phyloP scores from a whole-genome alignment of 2,329 filamentous ascomycete genomes.

The Arthroderma sp. region DNA sequence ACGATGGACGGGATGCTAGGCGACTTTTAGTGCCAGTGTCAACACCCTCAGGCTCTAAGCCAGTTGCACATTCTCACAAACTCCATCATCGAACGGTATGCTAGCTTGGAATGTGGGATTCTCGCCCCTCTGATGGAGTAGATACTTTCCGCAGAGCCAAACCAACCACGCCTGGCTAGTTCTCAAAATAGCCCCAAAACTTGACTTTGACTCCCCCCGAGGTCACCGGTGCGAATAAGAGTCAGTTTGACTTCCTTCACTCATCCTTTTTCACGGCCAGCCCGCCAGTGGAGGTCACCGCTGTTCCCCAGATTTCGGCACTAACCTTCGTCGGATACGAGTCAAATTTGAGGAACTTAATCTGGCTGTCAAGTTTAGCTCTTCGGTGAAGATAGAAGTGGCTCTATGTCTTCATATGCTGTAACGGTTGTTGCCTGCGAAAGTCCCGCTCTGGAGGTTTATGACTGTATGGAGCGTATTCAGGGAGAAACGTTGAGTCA shows the following conservation, averaged over 20 bases:
- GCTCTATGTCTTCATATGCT: conserved; percentile 17
- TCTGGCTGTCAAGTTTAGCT: conserved; percentile 17
- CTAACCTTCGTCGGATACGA: conserved; percentile 5
- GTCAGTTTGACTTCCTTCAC: conserved; percentile 15
- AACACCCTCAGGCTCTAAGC: too few species aligned
- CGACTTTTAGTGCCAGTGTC: too few species aligned
- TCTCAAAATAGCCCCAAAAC: too few species aligned
- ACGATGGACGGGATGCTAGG: too few species aligned
- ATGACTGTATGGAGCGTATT: conserved; percentile 25
- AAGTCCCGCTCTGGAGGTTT: conserved; percentile 27
- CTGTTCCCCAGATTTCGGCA: conserved; percentile 10
- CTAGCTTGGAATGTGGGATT: too few species aligned
- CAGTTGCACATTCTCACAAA: too few species aligned
- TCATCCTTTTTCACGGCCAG: conserved; percentile 16
- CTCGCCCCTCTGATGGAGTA: too few species aligned
- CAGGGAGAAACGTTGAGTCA: conserved; percentile 16
- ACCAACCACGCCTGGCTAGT: too few species aligned
- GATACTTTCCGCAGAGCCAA: too few species aligned
- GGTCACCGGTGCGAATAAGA: not conserved
- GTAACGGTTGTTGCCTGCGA: conserved; percentile 9
- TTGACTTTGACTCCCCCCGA: too few species aligned
- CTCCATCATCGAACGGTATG: too few species aligned
- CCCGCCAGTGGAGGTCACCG: conserved; percentile 12
- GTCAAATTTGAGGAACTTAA: conserved; percentile 12
- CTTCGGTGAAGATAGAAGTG: conserved; percentile 12